Evolutionary conservation across 768 basidiomycete genomes (phyloP), one percentile per base, ranked within the genome.

Genomic region (Lanmaoa rubissima): DNA sequence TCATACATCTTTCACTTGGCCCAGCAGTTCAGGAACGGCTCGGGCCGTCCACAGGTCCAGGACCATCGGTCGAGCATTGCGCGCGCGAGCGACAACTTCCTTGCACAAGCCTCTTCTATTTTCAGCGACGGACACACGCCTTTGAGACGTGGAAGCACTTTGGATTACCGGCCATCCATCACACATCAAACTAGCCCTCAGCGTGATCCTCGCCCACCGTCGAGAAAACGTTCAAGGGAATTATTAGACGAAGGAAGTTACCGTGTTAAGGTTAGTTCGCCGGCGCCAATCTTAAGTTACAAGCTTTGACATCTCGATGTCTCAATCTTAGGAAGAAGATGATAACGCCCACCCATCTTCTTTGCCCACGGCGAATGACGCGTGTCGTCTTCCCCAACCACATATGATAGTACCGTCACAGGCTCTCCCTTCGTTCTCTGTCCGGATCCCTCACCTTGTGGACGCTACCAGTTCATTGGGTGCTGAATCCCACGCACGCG

Each of bases 221-320:
- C 72, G 1, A 73, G 69, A 44, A 72, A 72, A 62, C 70, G 70
- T 36, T 72, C 70, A 13, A 70, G 66, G 41, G 72, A 73, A 49
- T 48, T 53, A 40, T 57, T 70, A 57, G 72, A 69, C 26, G 66
- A 66, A 14, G 55, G 48, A 44, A 58, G 43, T 63, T 73, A 58
- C 57, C 65, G 28, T 41, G 62, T 72, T 62, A 70, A 72, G 70
- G 72, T 72, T 58, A 61, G 67, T 63, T 42, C 46, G 31, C 49
- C 58, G 57, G 72, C 70, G 65, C 60, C 60, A 63, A 70, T 65
- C 64, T 68, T 64, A 60, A 60, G 59, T 65, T 58, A 61, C 62
- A 61, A 41, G 45, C 66, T 53, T 62, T 66, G 59, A 69, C 47
- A 48, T 64, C 55, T 57, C 59, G 45, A 58, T 51, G 32, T 53